Evolutionary conservation across 768 basidiomycete species (phyloP), one percentile per base, ranked within the genome.

Genomic region (Russula virescens): DNA sequence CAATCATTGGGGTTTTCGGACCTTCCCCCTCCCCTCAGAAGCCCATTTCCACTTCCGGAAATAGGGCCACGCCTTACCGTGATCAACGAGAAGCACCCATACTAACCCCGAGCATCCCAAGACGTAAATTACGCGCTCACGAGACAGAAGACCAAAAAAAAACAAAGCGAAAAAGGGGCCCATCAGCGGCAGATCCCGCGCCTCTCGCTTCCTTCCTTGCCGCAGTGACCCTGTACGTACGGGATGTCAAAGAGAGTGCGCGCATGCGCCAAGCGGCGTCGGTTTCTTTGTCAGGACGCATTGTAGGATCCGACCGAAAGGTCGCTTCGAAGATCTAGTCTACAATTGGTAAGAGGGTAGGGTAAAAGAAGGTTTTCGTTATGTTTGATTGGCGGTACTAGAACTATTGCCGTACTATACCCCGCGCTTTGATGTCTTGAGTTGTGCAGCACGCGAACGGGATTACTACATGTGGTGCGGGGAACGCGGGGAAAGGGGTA

Each of bases 401-500:
- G 3, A 31, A 31, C 14, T 5, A 16, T 3, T 10, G 40, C 40
- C 3, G 42, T 3, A 5, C 18, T 43, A 18, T n/a, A n/a, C 38
- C 57, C 57, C 57, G 38, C 47, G 35, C 38, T 28, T 25, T 13
- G n/a, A 16, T 21, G 21, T 51, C 23, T 23, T 21, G 26, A 10
- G 19, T 8, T 9, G 18, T 43, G 18, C 42, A 2, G 13, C 10
- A 18, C 5, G 52, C 60, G 45, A 40, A 48, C 59, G 52, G 59
- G 13, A 60, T 46, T 60, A 38, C 59, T 13, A 21, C 51, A 53
- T 61, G 25, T 19, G 35, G 52, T 54, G 60, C 35, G 60, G 60
- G 60, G 60, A 54, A 61, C 0, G 43, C 25, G 59, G 60, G 48
- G 40, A 40, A 48, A 25, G 35, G 34, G 9, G n/a, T 23, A 25